Conservation (phyloP, 2,329 filamentous ascomycete species). For the Coniosporium tulheliwenetii region DNA sequence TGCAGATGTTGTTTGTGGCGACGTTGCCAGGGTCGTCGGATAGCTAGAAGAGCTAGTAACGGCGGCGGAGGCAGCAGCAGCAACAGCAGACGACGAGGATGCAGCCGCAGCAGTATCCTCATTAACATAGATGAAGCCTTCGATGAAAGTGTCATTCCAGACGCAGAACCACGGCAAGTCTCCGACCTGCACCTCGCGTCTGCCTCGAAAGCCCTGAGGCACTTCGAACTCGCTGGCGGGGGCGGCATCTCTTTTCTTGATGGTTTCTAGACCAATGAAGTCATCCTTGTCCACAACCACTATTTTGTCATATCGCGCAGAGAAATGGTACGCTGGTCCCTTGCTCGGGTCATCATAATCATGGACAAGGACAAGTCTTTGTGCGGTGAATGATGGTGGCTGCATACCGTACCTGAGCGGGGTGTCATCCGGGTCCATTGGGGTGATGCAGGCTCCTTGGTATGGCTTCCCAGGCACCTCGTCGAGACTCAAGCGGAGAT, state of each 20-base stretch:
- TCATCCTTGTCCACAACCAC: conserved; percentile 34
- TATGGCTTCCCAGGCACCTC: conserved; percentile 9
- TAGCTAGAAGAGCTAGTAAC: conserved; percentile 3
- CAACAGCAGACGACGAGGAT: conserved; percentile 2
- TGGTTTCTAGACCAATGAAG: conserved; percentile 6
- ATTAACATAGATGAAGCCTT: conserved; percentile 50
- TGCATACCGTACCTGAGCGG: conserved; percentile 46
- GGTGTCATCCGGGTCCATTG: conserved; percentile 20
- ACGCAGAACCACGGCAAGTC: conserved; percentile 54
- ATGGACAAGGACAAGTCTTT: conserved; percentile 36
- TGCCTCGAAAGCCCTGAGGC: conserved; percentile 12
- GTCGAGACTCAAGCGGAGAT: conserved; percentile 1
- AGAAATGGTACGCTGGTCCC: conserved; percentile 51
- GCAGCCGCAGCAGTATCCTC: conserved; percentile 28
- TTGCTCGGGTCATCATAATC: conserved; percentile 40
- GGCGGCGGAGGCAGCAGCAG: conserved; percentile 5
- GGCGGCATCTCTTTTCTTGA: too few species aligned
- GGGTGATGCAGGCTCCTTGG: conserved; percentile 15
- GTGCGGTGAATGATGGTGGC: conserved; percentile 33
- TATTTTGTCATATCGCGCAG: conserved; percentile 46
- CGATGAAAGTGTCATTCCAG: conserved; percentile 52
- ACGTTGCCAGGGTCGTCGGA: conserved; percentile 8
- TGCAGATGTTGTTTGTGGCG: not conserved
- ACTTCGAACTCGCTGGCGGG: conserved; percentile 9
- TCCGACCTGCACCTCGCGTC: conserved; percentile 32